phyloP scores from a whole-genome alignment of 768 basidiomycete genomes.

The Mycena belliarum region DNA sequence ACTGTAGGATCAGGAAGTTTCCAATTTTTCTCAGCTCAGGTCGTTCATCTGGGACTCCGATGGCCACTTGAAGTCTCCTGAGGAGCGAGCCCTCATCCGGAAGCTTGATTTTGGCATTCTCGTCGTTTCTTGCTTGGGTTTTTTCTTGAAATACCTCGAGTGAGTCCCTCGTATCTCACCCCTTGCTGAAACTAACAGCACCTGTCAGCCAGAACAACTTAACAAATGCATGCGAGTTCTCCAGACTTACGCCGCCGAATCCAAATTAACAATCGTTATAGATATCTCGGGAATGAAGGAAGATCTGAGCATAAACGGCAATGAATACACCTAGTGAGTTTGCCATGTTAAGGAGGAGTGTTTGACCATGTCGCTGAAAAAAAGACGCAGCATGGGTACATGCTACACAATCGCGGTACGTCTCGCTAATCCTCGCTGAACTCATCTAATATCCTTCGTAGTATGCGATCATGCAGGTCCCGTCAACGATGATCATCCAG shows the following conservation, averaged over 20 bases:
- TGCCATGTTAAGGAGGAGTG: neutral
- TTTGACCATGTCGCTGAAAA: too few relatives aligned
- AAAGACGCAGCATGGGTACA: conserved; percentile 28
- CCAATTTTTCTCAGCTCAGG: conserved; percentile 11
- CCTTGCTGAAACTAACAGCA: neutral
- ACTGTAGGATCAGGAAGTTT: neutral
- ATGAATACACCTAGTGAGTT: conserved; percentile 27
- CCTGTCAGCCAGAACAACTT: conserved; percentile 23
- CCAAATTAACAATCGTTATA: neutral
- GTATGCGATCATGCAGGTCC: conserved; percentile 24
- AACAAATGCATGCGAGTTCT: conserved; percentile 24
- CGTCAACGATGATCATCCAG: conserved; percentile 26
- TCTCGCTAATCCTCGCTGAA: neutral
- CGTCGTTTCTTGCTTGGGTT: conserved; percentile 26
- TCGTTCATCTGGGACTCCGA: conserved; percentile 30
- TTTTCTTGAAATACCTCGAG: conserved; percentile 30
- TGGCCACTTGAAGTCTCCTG: conserved; percentile 22
- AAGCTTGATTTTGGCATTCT: conserved; percentile 30
- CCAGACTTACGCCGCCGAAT: neutral
- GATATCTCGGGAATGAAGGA: conserved; percentile 27
- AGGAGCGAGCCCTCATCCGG: conserved; percentile 24
- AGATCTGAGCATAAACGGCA: conserved; percentile 25
- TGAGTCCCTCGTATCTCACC: neutral
- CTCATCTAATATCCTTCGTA: neutral
- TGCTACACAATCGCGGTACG: conserved; percentile 28